Conservation (phyloP, 169 alveolate species). For the Plasmodium fragile region DNA sequence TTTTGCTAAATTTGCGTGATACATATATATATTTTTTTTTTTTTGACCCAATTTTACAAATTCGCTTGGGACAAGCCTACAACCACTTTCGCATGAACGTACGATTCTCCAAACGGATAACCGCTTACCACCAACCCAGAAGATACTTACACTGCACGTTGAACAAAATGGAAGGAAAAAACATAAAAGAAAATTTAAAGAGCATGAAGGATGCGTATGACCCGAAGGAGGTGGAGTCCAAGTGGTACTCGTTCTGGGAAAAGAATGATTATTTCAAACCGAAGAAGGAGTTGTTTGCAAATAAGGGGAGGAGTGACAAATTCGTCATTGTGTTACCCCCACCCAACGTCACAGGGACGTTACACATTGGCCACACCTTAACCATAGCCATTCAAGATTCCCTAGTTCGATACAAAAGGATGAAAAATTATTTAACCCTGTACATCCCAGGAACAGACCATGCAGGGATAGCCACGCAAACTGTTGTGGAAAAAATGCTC, state of each 20-base stretch:
- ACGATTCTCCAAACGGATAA: neutral
- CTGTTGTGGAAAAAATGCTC: constrained; percentile 97
- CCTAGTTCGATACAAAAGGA: constrained; percentile 96
- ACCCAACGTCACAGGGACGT: constrained; percentile 99
- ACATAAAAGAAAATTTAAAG: constrained; percentile 43
- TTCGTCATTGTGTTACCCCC: constrained; percentile 99
- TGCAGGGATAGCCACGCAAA: constrained; percentile 99
- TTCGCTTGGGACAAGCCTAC: neutral
- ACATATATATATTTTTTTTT: neutral
- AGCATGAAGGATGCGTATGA: constrained; percentile 92
- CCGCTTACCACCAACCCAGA: neutral
- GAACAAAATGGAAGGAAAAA: constrained; percentile 25
- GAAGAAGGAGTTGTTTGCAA: constrained; percentile 69
- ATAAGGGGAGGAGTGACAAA: constrained; percentile 81
- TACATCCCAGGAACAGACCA: constrained; percentile 99
- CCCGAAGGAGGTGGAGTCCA: constrained; percentile 96
- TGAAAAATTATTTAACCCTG: constrained; percentile 95
- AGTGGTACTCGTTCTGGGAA: constrained; percentile 98
- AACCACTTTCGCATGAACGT: constrained; percentile 2
- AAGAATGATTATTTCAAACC: constrained; percentile 89
- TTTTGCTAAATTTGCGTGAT: neutral
- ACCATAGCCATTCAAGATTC: constrained; percentile 99
- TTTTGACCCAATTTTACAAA: neutral
- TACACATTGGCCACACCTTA: constrained; percentile 99
- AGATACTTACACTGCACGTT: constrained; percentile 7